Percentiles rank a stretch among this genome's conserved stretches.
phyloP scores from a whole-genome alignment of 805 yeast species.

The Candida nemodendra region DNA sequence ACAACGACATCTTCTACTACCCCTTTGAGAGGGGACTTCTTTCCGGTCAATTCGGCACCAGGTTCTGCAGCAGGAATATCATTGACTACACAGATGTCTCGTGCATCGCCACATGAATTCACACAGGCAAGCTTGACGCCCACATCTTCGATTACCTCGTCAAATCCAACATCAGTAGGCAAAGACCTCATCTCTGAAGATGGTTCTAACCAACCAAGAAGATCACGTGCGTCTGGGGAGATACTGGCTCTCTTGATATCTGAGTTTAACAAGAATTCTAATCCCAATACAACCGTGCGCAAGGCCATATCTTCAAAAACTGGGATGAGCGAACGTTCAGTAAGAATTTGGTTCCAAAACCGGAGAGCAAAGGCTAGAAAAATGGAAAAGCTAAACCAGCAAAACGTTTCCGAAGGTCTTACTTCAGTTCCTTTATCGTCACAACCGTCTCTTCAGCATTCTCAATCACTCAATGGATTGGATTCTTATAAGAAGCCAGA shows the following conservation, averaged over 20 bases:
- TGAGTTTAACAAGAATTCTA: slow-evolving; percentile 71
- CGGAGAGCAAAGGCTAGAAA: slow-evolving; percentile 77
- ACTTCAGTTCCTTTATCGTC: not conserved
- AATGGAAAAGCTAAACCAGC: slow-evolving; percentile 47
- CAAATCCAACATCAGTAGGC: slow-evolving; percentile 2
- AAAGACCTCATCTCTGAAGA: slow-evolving; percentile 8
- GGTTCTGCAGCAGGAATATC: not conserved
- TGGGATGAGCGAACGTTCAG: slow-evolving; percentile 83
- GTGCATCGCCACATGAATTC: not conserved
- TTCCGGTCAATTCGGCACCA: not conserved
- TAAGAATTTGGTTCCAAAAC: slow-evolving; percentile 91
- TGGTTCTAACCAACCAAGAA: slow-evolving; percentile 22
- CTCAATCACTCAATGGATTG: slow-evolving; percentile 13
- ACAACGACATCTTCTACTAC: slow-evolving; percentile 1
- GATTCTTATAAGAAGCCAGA: slow-evolving; percentile 10
- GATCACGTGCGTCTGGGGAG: slow-evolving; percentile 55
- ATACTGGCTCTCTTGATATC: slow-evolving; percentile 63
- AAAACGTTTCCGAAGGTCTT: slow-evolving; percentile 11
- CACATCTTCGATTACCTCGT: slow-evolving; percentile 2
- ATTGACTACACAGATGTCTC: not conserved
- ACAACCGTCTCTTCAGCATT: slow-evolving; percentile 7
- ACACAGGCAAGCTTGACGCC: not conserved
- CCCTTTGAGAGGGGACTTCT: not conserved
- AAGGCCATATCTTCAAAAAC: slow-evolving; percentile 68
- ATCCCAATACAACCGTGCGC: slow-evolving; percentile 71